Conservation (phyloP, 257 asterid genomes). For the Rhazya stricta region DNA sequence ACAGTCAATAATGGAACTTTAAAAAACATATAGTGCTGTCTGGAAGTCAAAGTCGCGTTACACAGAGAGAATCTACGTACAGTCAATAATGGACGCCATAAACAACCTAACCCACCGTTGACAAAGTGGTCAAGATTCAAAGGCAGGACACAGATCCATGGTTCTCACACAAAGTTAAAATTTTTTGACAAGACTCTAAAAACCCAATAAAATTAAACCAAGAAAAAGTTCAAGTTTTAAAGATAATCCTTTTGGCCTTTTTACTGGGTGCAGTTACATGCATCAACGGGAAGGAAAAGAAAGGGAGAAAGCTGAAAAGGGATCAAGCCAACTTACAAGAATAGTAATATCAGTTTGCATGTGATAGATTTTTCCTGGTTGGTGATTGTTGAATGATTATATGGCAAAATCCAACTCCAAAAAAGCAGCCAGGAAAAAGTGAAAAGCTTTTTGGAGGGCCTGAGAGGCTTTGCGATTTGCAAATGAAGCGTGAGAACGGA, state of each 20-base stretch:
- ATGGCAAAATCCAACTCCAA: conserved; percentile 1
- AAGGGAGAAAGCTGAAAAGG: background rate
- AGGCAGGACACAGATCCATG: conserved; percentile 27
- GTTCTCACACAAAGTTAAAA: conserved; percentile 5
- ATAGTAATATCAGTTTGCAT: conserved; percentile 8
- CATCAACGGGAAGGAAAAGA: background rate
- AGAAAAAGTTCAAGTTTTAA: background rate
- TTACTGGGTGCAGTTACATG: background rate
- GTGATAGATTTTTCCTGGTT: background rate
- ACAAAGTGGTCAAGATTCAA: conserved; percentile 21
- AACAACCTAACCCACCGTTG: conserved; percentile 4
- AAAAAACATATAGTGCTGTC: conserved; percentile 10
- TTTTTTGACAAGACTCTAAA: conserved; percentile 4
- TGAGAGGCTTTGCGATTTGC: conserved; percentile 3
- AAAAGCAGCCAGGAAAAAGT: conserved; percentile 4
- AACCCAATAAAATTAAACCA: background rate
- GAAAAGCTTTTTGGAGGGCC: background rate
- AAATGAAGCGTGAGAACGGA: background rate
- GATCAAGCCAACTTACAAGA: conserved; percentile 13
- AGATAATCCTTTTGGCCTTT: background rate
- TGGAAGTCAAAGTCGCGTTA: conserved; percentile 25
- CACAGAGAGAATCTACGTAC: background rate
- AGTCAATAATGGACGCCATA: conserved; percentile 26
- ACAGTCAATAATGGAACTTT: conserved; percentile 22
- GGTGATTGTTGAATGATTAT: conserved; percentile 13